Evolutionary conservation across 805 yeast species (phyloP).

Genomic region (Ogataea naganishii): DNA sequence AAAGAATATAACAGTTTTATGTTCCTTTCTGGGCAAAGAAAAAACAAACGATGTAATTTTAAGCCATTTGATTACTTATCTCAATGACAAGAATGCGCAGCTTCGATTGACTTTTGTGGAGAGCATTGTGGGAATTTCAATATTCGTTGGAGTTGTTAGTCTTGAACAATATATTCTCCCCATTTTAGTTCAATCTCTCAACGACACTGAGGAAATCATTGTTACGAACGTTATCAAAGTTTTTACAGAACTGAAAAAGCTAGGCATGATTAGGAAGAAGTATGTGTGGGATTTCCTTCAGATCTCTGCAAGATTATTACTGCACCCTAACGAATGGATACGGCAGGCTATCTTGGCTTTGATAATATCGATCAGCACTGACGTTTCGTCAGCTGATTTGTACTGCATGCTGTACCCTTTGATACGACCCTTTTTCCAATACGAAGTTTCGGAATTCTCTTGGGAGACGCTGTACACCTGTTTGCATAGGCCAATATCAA

Average conservation of each 20-base stretch:
- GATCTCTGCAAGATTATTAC: conserved; percentile 43
- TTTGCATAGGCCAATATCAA: conserved; percentile 57
- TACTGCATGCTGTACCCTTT: conserved; percentile 81
- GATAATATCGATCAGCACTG: conserved; percentile 51
- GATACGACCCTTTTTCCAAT: conserved; percentile 63
- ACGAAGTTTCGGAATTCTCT: conserved; percentile 62
- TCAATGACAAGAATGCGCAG: conserved; percentile 68
- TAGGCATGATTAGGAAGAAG: conserved; percentile 46
- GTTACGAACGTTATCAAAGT: conserved; percentile 59
- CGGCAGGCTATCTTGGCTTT: conserved; percentile 59
- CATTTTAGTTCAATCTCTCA: conserved; percentile 68
- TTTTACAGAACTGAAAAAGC: conserved; percentile 43
- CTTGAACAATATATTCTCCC: conserved; percentile 88
- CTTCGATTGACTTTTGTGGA: conserved; percentile 65
- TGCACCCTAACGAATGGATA: conserved; percentile 87
- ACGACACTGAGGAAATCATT: conserved; percentile 79
- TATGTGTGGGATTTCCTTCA: conserved; percentile 48
- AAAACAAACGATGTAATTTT: conserved; percentile 81
- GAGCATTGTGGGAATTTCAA: conserved; percentile 63
- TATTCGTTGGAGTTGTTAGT: conserved; percentile 72
- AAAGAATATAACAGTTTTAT: conserved; percentile 63
- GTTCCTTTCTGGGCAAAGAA: conserved; percentile 78
- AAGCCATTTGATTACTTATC: conserved; percentile 84
- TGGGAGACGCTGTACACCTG: conserved; percentile 63
- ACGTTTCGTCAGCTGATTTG: conserved; percentile 65